Percentiles rank a stretch among this genome's conserved stretches.
Evolutionary conservation across 2,329 filamentous ascomycete species (phyloP).

Genomic region (Aspergillaceae sp.): DNA sequence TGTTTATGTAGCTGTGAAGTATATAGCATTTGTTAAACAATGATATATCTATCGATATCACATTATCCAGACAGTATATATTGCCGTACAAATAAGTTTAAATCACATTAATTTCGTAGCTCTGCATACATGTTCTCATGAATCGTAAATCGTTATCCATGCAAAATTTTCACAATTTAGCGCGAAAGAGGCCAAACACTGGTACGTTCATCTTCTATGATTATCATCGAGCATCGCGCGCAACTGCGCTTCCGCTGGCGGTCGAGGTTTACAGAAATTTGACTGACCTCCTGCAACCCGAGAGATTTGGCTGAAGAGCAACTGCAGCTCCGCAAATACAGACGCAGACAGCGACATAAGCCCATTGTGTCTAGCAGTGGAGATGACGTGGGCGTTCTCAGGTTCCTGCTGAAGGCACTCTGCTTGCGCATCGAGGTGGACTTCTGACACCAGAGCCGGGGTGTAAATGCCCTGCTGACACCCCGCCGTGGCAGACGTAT

Average conservation of each 20-base stretch:
- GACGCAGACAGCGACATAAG: conserved; percentile 2
- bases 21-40: neutral
- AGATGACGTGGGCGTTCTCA: no score
- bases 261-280: conserved; percentile 10
- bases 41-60: no score
- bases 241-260: conserved; percentile 29
- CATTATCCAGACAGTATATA: no score
- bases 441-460: conserved; percentile 32
- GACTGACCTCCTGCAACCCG: conserved; percentile 20
- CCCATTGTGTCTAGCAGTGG: no score
- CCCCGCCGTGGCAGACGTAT: neutral
- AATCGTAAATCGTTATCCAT: no score
- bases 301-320: conserved; percentile 22
- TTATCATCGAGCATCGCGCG: conserved; percentile 25
- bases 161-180: no score
- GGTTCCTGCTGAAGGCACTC: conserved; percentile 5
- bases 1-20: neutral
- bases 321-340: conserved; percentile 22
- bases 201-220: conserved; percentile 8
- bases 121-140: no score
- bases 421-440: conserved; percentile 29
- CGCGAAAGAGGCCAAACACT: neutral
- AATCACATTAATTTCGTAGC: no score
- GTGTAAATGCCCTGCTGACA: conserved; percentile 20
- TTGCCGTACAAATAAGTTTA: no score